Evolutionary conservation across 169 alveolate genomes (phyloP), one percentile per base, ranked within the genome.

Genomic region (Plasmodium berghei): DNA sequence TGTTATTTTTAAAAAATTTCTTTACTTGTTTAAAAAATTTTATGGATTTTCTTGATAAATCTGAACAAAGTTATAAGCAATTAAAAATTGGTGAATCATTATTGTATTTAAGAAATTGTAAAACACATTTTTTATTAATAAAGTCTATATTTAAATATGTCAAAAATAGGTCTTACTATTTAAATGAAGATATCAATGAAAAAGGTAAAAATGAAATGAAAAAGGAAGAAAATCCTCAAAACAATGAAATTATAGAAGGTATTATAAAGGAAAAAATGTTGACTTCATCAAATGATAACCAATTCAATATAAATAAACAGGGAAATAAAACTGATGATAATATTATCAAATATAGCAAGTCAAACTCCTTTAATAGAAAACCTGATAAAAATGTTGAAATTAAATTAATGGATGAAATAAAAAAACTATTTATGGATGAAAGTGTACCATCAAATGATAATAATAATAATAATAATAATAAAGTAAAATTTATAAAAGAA

Each of bases 81-180:
- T 71, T 86, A 42, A 69, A 86, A 58, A 70, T 86, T 16, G 40
- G 52, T 52, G 62, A 86, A 48, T 62, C 74, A n/a, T 52, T 86
- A 46, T 22, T 70, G n/a, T 71, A 86, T n/a, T 59, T 86, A 52
- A 71, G 77, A 59, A 86, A 86, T 86, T 86, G 91, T 34, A 86
- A 71, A 48, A 59, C 28, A n/a, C 91, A 70, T 56, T 70, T 86
- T 59, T 70, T 70, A 34, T 58, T 86, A 26, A 64, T 86, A 86
- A 69, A 61, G 20, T 54, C 62, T 14, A 86, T 86, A 26, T 71
- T 86, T 3, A 71, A 86, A 54, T 86, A 26, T 59, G 74, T 58
- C 67, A 67, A 69, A 56, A 45, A 45, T 14, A 14, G 18, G 12
- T 28, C 14, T 8, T 24, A 1, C 2, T 5, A 0, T 55, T 16